phyloP scores from a whole-genome alignment of 164 flowering plant species.

The Pachysandra terminalis region DNA sequence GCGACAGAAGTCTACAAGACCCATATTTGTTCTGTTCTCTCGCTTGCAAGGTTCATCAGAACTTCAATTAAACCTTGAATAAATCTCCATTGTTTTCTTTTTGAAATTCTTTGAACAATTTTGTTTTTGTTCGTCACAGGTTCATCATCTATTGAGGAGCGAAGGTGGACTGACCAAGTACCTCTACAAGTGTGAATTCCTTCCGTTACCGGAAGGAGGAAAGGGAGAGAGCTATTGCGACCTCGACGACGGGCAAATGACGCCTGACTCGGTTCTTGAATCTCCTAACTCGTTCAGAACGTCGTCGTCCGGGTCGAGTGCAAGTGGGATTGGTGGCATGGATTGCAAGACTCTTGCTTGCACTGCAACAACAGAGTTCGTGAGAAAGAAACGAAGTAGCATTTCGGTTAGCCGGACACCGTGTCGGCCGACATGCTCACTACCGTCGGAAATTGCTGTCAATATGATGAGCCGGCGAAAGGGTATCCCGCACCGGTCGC shows the following conservation, averaged over 20 bases:
- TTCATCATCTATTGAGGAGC: constrained; percentile 1
- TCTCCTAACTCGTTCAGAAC: constrained; percentile 4
- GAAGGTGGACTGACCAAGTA: neutral
- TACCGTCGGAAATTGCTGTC: neutral
- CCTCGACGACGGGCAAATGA: constrained; percentile 1
- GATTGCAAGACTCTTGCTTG: constrained; percentile 4
- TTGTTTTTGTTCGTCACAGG: neutral
- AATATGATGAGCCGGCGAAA: constrained; percentile 12
- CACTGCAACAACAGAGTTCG: constrained; percentile 13
- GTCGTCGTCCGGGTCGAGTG: constrained; percentile 10
- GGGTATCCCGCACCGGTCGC: constrained; percentile 21
- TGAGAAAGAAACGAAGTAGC: constrained; percentile 16
- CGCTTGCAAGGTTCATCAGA: constrained; percentile 24
- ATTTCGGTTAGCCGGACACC: constrained; percentile 4
- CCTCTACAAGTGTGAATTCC: constrained; percentile 2
- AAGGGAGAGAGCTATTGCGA: neutral
- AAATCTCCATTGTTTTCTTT: neutral
- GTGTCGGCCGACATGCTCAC: constrained; percentile 5
- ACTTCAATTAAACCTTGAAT: neutral
- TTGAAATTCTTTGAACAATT: neutral
- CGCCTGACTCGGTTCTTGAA: constrained; percentile 13
- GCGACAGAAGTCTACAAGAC: constrained; percentile 24
- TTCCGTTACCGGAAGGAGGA: neutral
- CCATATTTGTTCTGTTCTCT: constrained; percentile 26
- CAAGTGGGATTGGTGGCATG: constrained; percentile 3